phyloP scores from a whole-genome alignment of 2,329 filamentous ascomycete genomes.

The Fusarium nygamai region DNA sequence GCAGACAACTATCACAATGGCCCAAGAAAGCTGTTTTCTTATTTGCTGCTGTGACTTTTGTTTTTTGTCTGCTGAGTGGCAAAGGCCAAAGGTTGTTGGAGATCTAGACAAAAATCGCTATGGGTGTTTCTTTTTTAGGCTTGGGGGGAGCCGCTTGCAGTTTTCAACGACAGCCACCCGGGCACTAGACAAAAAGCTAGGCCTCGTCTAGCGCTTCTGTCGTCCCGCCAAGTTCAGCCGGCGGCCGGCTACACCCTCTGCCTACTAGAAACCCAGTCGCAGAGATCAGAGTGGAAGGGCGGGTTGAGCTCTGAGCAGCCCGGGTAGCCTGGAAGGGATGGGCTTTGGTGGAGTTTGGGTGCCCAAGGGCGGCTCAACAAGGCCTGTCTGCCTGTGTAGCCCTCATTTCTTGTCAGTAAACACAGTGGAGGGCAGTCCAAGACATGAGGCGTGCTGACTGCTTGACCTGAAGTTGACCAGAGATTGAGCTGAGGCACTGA shows the following conservation, averaged over 20 bases:
- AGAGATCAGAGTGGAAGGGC: background rate
- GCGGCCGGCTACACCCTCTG: constrained; percentile 12
- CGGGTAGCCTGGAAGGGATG: constrained; percentile 17
- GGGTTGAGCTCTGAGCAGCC: constrained; percentile 11
- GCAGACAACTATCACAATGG: constrained; percentile 16
- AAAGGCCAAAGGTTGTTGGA: constrained; percentile 22
- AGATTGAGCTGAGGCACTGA: constrained; percentile 13
- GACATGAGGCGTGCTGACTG: constrained; percentile 25
- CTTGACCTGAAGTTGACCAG: constrained; percentile 13
- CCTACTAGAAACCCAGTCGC: constrained; percentile 3
- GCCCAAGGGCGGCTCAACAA: constrained; percentile 31
- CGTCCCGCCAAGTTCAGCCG: constrained; percentile 31
- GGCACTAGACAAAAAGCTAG: constrained; percentile 18
- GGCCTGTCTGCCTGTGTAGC: constrained; percentile 21
- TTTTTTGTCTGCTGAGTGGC: constrained; percentile 28
- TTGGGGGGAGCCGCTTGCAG: constrained; percentile 36
- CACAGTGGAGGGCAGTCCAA: background rate
- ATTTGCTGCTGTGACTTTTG: constrained; percentile 7
- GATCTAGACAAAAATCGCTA: constrained; percentile 20
- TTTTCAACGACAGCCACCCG: constrained; percentile 36
- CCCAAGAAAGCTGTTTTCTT: constrained; percentile 5
- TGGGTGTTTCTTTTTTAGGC: constrained; percentile 39
- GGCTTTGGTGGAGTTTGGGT: constrained; percentile 25
- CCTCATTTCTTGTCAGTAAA: constrained; percentile 4
- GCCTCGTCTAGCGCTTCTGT: constrained; percentile 23